phyloP scores from a whole-genome alignment of 176 grass and related monocot genomes.

The Stipa capillata region DNA sequence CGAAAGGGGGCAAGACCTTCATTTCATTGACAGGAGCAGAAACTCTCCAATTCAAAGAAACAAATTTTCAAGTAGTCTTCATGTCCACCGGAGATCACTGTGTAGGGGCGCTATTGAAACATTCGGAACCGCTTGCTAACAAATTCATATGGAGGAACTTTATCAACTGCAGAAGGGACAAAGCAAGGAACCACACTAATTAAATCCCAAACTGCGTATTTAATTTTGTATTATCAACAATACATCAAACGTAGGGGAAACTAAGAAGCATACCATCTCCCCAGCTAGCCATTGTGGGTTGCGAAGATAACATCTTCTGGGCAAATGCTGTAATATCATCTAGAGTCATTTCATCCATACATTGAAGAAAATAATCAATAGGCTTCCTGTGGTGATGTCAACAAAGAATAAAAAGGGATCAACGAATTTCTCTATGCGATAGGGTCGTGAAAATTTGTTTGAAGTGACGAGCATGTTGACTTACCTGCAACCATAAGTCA shows the following conservation, averaged over 20 bases:
- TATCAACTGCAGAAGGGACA: slow-evolving; percentile 24
- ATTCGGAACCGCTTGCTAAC: slow-evolving; percentile 16
- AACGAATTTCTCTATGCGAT: not conserved
- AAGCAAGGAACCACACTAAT: slow-evolving; percentile 14
- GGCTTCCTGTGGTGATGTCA: slow-evolving; percentile 50
- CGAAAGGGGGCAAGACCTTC: not conserved
- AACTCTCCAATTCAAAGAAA: not conserved
- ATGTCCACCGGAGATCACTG: not conserved
- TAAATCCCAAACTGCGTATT: not conserved
- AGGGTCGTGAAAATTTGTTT: not conserved
- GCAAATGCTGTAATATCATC: slow-evolving; percentile 63
- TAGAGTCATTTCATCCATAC: slow-evolving; percentile 58
- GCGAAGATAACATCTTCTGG: slow-evolving; percentile 57
- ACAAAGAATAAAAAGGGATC: not conserved
- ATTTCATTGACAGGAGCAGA: not conserved
- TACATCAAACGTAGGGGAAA: not conserved
- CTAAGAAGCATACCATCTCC: slow-evolving; percentile 52
- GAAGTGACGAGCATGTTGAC: not conserved
- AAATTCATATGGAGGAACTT: slow-evolving; percentile 39
- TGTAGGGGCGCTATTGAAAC: not conserved
- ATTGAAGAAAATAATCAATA: slow-evolving; percentile 61
- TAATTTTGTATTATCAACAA: not conserved
- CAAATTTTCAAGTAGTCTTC: not conserved
- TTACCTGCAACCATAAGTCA: slow-evolving; percentile 77
- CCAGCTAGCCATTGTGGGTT: slow-evolving; percentile 73